Conservation (phyloP, 176 grass and related monocot species). For the Tillandsia leiboldiana region DNA sequence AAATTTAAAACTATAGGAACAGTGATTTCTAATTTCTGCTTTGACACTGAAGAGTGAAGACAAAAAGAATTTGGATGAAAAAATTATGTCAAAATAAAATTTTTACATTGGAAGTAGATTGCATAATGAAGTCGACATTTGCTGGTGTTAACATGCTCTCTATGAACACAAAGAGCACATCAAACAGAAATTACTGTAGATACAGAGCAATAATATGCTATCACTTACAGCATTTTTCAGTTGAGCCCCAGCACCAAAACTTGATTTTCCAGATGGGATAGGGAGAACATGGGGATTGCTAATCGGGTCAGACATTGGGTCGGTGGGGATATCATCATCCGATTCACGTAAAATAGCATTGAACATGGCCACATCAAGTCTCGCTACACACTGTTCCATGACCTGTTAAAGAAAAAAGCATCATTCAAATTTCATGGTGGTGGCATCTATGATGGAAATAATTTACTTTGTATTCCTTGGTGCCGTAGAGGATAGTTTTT, state of each 20-base stretch:
- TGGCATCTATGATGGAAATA: not conserved
- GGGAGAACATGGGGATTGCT: constrained; percentile 77
- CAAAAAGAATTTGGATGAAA: not conserved
- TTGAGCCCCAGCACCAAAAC: constrained; percentile 86
- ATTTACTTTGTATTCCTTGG: not conserved
- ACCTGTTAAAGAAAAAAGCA: constrained; percentile 48
- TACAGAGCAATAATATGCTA: not conserved
- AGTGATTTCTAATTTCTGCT: not conserved
- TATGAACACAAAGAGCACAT: not conserved
- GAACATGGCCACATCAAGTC: constrained; percentile 92
- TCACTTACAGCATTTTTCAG: constrained; percentile 77
- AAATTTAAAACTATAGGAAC: not conserved
- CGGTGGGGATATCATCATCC: constrained; percentile 67
- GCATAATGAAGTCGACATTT: not conserved
- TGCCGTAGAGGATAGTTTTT: too few species aligned
- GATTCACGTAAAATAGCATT: constrained; percentile 96
- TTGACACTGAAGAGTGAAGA: not conserved
- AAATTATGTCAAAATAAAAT: not conserved
- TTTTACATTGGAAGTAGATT: not conserved
- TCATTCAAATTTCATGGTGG: not conserved
- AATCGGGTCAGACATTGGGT: constrained; percentile 88
- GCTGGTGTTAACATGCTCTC: not conserved
- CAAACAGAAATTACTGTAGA: not conserved
- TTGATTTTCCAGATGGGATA: constrained; percentile 61
- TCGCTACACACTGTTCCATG: constrained; percentile 83